Evolutionary conservation across 2,329 filamentous ascomycete species (phyloP).

Genomic region (Calonectria naviculata): DNA sequence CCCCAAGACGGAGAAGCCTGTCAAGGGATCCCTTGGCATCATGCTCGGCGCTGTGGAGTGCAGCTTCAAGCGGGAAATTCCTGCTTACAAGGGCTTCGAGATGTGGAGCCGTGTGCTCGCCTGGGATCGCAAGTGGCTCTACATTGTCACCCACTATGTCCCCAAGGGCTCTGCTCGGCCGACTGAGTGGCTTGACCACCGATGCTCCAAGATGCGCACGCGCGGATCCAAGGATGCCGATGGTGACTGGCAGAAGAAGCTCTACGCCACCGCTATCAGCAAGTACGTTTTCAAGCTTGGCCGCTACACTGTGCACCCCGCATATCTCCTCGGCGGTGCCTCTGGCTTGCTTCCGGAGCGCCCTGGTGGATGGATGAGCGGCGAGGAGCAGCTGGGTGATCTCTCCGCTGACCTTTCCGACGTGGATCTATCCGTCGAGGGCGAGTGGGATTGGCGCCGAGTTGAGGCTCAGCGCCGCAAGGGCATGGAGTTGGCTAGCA

Average conservation of each 20-base stretch:
- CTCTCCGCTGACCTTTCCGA: constrained; percentile 51
- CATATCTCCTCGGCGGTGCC: constrained; percentile 73
- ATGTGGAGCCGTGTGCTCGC: constrained; percentile 76
- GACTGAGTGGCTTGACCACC: constrained; percentile 61
- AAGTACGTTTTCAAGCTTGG: constrained; percentile 89
- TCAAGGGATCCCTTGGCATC: constrained; percentile 67
- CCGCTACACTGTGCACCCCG: constrained; percentile 85
- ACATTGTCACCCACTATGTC: constrained; percentile 80
- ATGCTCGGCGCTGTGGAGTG: constrained; percentile 80
- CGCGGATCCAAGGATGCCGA: constrained; percentile 50
- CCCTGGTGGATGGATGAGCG: constrained; percentile 72
- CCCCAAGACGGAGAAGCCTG: constrained; percentile 58
- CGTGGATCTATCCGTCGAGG: constrained; percentile 46
- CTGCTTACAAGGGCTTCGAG: constrained; percentile 76
- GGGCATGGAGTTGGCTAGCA: constrained; percentile 65
- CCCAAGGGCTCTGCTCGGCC: constrained; percentile 69
- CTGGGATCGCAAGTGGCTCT: constrained; percentile 88
- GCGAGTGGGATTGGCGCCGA: constrained; percentile 68
- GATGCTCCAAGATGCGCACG: constrained; percentile 54
- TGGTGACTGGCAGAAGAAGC: constrained; percentile 67
- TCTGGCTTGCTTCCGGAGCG: constrained; percentile 80
- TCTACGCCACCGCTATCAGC: constrained; percentile 78
- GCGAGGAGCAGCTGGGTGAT: constrained; percentile 54
- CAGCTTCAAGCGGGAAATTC: constrained; percentile 80
- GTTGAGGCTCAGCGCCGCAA: constrained; percentile 66